Evolutionary conservation across 805 yeast species (phyloP).

Genomic region (Candida rishiriensis): DNA sequence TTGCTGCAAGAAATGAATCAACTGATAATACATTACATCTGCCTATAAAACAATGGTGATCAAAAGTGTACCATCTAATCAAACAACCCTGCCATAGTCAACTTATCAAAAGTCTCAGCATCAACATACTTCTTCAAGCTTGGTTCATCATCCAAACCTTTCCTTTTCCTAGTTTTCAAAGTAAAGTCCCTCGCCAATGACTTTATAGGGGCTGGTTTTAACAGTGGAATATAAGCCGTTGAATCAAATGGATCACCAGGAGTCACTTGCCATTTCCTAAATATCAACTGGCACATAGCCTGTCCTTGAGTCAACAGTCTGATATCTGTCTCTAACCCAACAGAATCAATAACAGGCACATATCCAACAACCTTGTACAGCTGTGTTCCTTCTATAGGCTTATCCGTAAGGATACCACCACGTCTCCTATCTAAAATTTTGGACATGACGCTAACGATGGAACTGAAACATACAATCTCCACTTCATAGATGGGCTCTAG

Average conservation of each 20-base stretch:
- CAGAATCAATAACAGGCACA: constrained; percentile 85
- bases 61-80: not conserved
- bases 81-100: constrained; percentile 32
- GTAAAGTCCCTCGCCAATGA: constrained; percentile 85
- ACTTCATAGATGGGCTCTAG: constrained; percentile 78
- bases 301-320: constrained; percentile 74
- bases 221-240: constrained; percentile 55
- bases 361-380: constrained; percentile 55
- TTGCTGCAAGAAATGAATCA: not conserved
- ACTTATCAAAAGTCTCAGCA: constrained; percentile 46
- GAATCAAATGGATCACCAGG: constrained; percentile 91
- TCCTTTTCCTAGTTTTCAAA: constrained; percentile 81
- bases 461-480: constrained; percentile 49
- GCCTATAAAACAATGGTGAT: too few species aligned
- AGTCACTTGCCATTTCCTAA: constrained; percentile 68
- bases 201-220: constrained; percentile 67
- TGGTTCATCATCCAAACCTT: constrained; percentile 77
- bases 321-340: constrained; percentile 85
- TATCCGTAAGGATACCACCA: constrained; percentile 48
- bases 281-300: constrained; percentile 63
- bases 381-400: constrained; percentile 70
- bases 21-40: not conserved
- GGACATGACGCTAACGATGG: constrained; percentile 22
- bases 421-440: constrained; percentile 57
- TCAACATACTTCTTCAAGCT: constrained; percentile 65